A percentile compares a stretch with the other conserved stretches of the same genome.
These are phyloP conservation scores for Fusarium citri DNA, from an alignment of 2,329 filamentous ascomycete species.

Conservation along the genomic window DNA sequence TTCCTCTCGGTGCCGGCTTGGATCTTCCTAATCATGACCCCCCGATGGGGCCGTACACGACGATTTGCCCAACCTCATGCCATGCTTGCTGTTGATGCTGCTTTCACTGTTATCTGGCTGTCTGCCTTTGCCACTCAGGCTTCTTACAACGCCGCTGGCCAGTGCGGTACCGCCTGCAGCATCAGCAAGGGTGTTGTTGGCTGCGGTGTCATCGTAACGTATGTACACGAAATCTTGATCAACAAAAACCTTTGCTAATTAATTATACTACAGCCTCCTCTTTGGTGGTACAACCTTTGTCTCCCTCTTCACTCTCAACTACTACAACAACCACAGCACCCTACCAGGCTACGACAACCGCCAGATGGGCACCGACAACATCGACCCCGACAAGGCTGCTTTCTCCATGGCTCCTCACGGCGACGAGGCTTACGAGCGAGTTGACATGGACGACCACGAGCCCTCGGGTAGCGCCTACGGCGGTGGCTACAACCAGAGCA, in stretches of 20 bases:
- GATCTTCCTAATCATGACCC: constrained; percentile 74
- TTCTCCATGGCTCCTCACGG: constrained; percentile 76
- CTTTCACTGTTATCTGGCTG: constrained; percentile 72
- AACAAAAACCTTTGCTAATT: constrained; percentile 6
- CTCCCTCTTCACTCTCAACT: constrained; percentile 70
- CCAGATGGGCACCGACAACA: constrained; percentile 60
- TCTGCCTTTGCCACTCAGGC: constrained; percentile 75
- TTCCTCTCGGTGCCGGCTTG: constrained; percentile 73
- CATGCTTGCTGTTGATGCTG: constrained; percentile 68
- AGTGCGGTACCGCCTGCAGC: constrained; percentile 67
- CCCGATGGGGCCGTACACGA: constrained; percentile 71
- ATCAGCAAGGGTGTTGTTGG: constrained; percentile 73
- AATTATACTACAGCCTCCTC: constrained; percentile 59
- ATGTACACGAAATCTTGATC: constrained; percentile 47
- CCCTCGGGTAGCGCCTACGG: constrained; percentile 37
- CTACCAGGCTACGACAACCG: constrained; percentile 71
- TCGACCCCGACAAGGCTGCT: constrained; percentile 76
- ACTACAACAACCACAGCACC: constrained; percentile 70
- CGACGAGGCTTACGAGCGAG: constrained; percentile 72
- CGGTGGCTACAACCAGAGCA: constrained; percentile 50
- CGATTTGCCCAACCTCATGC: constrained; percentile 71
- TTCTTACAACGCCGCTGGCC: constrained; percentile 68
- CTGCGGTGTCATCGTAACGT: constrained; percentile 72
- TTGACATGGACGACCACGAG: constrained; percentile 68
- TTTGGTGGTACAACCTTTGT: constrained; percentile 66